Base-by-base conservation (phyloP, 2,329 filamentous ascomycete species). In the Colletotrichum simmondsii region DNA sequence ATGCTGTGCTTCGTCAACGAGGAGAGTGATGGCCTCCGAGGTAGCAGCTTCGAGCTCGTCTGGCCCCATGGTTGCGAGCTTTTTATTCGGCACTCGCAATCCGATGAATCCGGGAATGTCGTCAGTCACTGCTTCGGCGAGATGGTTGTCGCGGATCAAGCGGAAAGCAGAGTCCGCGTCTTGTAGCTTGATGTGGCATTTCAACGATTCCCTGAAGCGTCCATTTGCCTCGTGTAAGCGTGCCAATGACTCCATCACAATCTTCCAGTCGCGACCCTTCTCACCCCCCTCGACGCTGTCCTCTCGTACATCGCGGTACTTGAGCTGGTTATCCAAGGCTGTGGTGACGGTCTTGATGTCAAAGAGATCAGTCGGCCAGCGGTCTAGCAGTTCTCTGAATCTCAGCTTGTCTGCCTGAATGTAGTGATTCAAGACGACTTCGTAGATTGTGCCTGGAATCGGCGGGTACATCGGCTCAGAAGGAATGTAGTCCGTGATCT, bases 41-140 rank as follows among this genome's bases (percentile, higher is more conserved):
- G 95, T 97, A 4, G 93, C 88, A 70, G 93, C 91, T 78, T 95
- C 94, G 4, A 98, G 87, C 74, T 98, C 95, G 0, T 87, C 81
- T 22, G 91, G 83, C 0, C 90, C 85, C 77, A 95, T 93, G 6
- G 88, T 88, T 64, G 89, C 88, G 71, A 93, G 84, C 76, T 93
- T 90, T 64, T 92, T 90, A 73, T 91, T 89, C 0, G 93, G 91
- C 2, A 99, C 93, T n/a, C 95, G 91, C 65, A 99, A 89, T 75
- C 94, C 89, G 68, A 99, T 93, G 77, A 99, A 94, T 46, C 94
- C 92, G 5, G 95, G 92, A 46, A 99, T 95, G 80, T 99, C 95
- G 78, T 98, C 95, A 1, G 91, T 91, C 14, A 98, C 92, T 1
- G 95, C 93, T 77, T 97, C 95, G 0, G 97, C 92, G n/a, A 99